phyloP scores from a whole-genome alignment of 305 asterid genomes.

The Coffea humblotiana region DNA sequence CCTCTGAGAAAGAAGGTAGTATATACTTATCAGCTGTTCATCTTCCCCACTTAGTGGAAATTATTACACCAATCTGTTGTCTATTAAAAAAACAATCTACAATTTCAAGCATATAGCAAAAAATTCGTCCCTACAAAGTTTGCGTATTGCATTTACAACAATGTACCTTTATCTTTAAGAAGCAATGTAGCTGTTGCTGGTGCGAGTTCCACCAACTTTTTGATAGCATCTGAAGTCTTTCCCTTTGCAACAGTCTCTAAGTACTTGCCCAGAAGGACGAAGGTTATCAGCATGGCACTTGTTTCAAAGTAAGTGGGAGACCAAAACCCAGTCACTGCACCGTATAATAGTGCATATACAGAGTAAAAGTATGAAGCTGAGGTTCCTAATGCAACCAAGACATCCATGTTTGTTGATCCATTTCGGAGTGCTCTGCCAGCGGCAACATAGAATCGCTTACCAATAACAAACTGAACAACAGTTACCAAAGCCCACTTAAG shows the following conservation, averaged over 20 bases:
- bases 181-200: slow-evolving; percentile 91
- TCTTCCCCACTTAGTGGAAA: neutral
- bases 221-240: slow-evolving; percentile 96
- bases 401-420: slow-evolving; percentile 99
- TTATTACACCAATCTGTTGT: neutral
- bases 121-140: neutral
- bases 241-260: slow-evolving; percentile 96
- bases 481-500: slow-evolving; percentile 91
- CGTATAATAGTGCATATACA: slow-evolving; percentile 83
- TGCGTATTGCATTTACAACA: slow-evolving; percentile 5
- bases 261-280: slow-evolving; percentile 94
- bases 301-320: slow-evolving; percentile 97
- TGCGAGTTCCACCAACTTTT: slow-evolving; percentile 91
- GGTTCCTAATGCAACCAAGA: slow-evolving; percentile 94
- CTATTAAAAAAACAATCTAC: neutral
- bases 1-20: slow-evolving; percentile 53
- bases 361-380: slow-evolving; percentile 96
- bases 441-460: slow-evolving; percentile 95
- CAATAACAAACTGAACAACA: slow-evolving; percentile 85
- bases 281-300: slow-evolving; percentile 97
- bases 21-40: neutral
- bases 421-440: slow-evolving; percentile 97
- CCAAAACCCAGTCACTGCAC: slow-evolving; percentile 89
- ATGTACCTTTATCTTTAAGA: slow-evolving; percentile 69
- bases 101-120: neutral